Evolutionary conservation across 2,329 filamentous ascomycete species (phyloP).

Genomic region (Ramichloridium luteum): DNA sequence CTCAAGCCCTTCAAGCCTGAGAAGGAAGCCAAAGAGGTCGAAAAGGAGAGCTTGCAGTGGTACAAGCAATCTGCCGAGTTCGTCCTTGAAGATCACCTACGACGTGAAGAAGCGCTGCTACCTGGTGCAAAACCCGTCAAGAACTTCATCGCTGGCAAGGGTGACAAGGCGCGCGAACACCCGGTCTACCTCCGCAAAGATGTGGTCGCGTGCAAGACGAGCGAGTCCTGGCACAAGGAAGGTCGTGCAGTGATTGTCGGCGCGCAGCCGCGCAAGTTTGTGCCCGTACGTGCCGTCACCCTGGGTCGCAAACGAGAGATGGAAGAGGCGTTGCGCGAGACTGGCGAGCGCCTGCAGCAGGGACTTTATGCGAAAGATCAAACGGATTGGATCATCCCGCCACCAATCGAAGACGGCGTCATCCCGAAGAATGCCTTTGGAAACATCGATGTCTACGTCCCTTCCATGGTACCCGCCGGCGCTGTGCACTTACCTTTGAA

Average conservation of each 20-base stretch:
- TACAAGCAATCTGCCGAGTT: constrained; percentile 80
- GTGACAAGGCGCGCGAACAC: constrained; percentile 59
- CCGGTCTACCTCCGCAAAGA: constrained; percentile 71
- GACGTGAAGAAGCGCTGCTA: constrained; percentile 78
- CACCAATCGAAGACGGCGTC: constrained; percentile 61
- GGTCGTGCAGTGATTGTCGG: constrained; percentile 63
- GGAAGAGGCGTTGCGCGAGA: constrained; percentile 67
- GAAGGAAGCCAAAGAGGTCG: constrained; percentile 37
- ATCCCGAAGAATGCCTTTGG: constrained; percentile 93
- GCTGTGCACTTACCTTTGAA: constrained; percentile 73
- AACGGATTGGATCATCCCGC: constrained; percentile 92
- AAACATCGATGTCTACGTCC: constrained; percentile 91
- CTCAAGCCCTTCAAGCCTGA: constrained; percentile 57
- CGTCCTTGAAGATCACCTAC: constrained; percentile 72
- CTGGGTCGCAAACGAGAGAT: constrained; percentile 77
- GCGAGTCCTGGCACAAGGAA: constrained; percentile 97
- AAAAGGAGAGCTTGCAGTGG: constrained; percentile 59
- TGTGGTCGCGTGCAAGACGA: constrained; percentile 73
- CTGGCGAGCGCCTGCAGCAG: constrained; percentile 73
- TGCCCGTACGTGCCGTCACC: constrained; percentile 84
- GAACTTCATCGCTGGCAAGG: constrained; percentile 64
- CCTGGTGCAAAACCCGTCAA: constrained; percentile 57
- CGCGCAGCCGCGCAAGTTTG: constrained; percentile 66
- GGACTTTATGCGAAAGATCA: constrained; percentile 74
- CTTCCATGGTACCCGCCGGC: constrained; percentile 80